Base-by-base conservation (phyloP, 73 alveolate genomes). In the Tetrahymena malaccensis region DNA sequence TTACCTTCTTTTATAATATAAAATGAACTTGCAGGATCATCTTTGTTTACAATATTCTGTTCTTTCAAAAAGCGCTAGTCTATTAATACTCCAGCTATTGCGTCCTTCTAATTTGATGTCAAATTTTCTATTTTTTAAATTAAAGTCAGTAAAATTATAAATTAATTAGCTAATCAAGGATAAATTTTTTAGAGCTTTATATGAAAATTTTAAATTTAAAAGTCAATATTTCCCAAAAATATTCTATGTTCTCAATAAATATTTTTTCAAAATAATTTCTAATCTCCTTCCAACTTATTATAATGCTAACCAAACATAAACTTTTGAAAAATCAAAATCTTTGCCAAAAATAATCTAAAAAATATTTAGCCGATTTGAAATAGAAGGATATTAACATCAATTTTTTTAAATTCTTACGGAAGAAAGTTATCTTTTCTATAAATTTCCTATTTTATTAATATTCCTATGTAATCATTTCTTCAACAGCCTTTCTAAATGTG, bases 1-100 rank as follows among this genome's bases (percentile, higher is more conserved):
- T 85, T 85, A 34, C 98, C 98, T 40, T 94, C 94, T 93, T 96
- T 94, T 9, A 96, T 94, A 38, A 96, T 95, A 56, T 94, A 96
- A 85, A 96, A 94, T 35, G 95, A 57, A 83, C 93, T 94, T 27
- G 97, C 96, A 34, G 93, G 96, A 55, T 94, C 96, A 12, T 94
- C 97, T 85, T 93, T 83, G 21, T 96, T 93, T 34, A 93, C 96
- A 27, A 96, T 94, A 13, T 89, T 85, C 56, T 96, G 95, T 85
- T 96, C 97, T 16, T 84, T 94, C 93, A 94, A 85, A 40, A 85
- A 96, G 16, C 83, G 44, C 44, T 84, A 35, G 34, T 93, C 94
- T 9, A 95, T 95, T 10, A 95, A 93, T 34, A 95, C 97, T 33
- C 55, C 85, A 5, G 95, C 84, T 10, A 95, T 95, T 25, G 97